phyloP scores from a whole-genome alignment of 768 basidiomycete genomes.

The Phylloporus sp. region DNA sequence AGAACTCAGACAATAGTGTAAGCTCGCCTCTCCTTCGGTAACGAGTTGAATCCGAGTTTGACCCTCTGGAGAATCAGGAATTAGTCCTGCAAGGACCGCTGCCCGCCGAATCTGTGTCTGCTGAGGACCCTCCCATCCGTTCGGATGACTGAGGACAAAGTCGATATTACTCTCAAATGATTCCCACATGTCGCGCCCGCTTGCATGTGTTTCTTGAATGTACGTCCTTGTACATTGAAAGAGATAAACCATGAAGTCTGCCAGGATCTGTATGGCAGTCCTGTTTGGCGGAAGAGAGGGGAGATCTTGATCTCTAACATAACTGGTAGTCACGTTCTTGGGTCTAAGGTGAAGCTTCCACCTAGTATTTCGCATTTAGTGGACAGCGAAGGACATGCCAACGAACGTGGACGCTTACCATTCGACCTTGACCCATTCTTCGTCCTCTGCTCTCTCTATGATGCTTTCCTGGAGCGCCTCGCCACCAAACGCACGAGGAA shows the following conservation, averaged over 20 bases:
- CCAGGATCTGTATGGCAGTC: slow-evolving; percentile 41
- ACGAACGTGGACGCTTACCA: slow-evolving; percentile 18
- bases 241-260: slow-evolving; percentile 49
- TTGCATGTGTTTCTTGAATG: slow-evolving; percentile 44
- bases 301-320: slow-evolving; percentile 32
- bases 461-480: slow-evolving; percentile 40
- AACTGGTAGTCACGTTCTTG: slow-evolving; percentile 15
- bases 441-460: slow-evolving; percentile 39
- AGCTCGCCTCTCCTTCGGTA: slow-evolving; percentile 51
- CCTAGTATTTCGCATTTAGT: slow-evolving; percentile 19
- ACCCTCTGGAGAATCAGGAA: slow-evolving; percentile 35
- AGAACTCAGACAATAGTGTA: slow-evolving; percentile 45
- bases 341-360: slow-evolving; percentile 37
- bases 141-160: slow-evolving; percentile 46
- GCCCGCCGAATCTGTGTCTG: slow-evolving; percentile 44
- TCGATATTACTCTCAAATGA: slow-evolving; percentile 40
- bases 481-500: slow-evolving; percentile 40
- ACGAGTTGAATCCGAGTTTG: slow-evolving; percentile 41
- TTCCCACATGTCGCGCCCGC: slow-evolving; percentile 38
- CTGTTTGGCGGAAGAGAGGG: slow-evolving; percentile 42
- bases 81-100: slow-evolving; percentile 38
- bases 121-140: slow-evolving; percentile 46
- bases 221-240: slow-evolving; percentile 40
- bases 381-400: neutral
- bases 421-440: slow-evolving; percentile 29